Base-by-base conservation (phyloP, 2,329 filamentous ascomycete genomes). In the Aspergillus tamarii region DNA sequence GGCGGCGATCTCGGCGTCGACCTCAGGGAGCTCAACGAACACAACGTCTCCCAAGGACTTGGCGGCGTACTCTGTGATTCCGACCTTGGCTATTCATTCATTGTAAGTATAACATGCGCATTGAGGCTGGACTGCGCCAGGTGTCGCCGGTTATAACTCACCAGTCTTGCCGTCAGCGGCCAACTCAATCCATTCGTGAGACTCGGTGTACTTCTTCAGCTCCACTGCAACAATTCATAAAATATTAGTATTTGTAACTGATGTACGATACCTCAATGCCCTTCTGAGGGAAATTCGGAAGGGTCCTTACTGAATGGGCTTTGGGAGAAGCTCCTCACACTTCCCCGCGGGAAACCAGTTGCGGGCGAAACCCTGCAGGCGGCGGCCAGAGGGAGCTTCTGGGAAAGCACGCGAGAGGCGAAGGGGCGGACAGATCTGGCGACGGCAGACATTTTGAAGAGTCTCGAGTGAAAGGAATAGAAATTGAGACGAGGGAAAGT, bases 181-280 rank as follows among this genome's bases (percentile, higher is more conserved):
- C 65, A 97, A 83, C 81, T 97, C 93, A 78, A 99, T 89, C 95
- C 95, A 99, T 84, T 99, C 95, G 85, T 99, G 95, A 77, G 97
- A 94, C 79, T 94, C 91, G 69, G 95, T 97, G 85, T 96, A 99
- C 79, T 90, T 92, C 83, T 95, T 94, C 59, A 77, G 74, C 68
- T 79, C 74, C 63, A 75, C 81, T 83, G 61, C 43, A 66, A 34
- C 32, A 60, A 66, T 52, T 36, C 54, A 60, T 68, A 67, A 64
- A 62, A 59, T 63, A 61, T 76, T 69, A 76, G 71, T 65, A 67
- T 69, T 55, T 32, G 58, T 34, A 32, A 21, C 32, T 32, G 26
- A n/a, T 58, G 56, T 43, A 45, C 21, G 26, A 50, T n/a, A 28
- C 26, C 19, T 23, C 54, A 59, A 68, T 63, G 63, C 43, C 64